Evolutionary conservation across 129 eudicot genomes (phyloP).

Genomic region (Erigeron canadensis): DNA sequence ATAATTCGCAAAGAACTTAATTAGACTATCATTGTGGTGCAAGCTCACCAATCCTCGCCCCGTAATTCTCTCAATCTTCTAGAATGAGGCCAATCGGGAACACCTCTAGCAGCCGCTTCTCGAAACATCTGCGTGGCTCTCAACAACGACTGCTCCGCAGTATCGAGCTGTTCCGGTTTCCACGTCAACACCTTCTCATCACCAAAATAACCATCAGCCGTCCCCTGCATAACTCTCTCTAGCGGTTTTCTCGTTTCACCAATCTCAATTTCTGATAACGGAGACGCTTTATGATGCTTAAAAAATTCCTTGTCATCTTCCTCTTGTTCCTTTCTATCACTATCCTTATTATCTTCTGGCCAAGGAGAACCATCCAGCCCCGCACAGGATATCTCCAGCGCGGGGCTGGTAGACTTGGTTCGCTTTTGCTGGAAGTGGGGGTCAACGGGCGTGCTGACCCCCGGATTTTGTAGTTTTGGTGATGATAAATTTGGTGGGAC

Average conservation of each 20-base stretch:
- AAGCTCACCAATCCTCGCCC: slow-evolving; percentile 55
- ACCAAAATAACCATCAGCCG: slow-evolving; percentile 30
- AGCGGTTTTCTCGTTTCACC: slow-evolving; percentile 81
- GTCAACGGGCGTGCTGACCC: slow-evolving; percentile 41
- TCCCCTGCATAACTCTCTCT: slow-evolving; percentile 41
- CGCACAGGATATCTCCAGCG: slow-evolving; percentile 36
- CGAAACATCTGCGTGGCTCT: slow-evolving; percentile 60
- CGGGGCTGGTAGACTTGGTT: not conserved
- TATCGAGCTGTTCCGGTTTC: slow-evolving; percentile 66
- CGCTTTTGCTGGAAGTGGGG: slow-evolving; percentile 63
- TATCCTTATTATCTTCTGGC: slow-evolving; percentile 38
- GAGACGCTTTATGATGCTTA: slow-evolving; percentile 68
- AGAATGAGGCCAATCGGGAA: slow-evolving; percentile 83
- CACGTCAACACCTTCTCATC: slow-evolving; percentile 46
- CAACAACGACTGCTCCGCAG: slow-evolving; percentile 65
- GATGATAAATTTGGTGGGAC: slow-evolving; percentile 32
- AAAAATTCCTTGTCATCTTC: slow-evolving; percentile 63
- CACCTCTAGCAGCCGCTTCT: slow-evolving; percentile 57
- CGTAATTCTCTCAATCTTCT: slow-evolving; percentile 65
- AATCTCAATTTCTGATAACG: slow-evolving; percentile 71
- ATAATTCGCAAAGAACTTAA: not conserved
- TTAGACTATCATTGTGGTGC: not conserved
- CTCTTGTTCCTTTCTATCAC: slow-evolving; percentile 37
- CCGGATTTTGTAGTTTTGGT: slow-evolving; percentile 43
- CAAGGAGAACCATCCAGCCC: slow-evolving; percentile 60